Conservation (phyloP, 176 grass and related monocot species). For the Ensete ventricosum region DNA sequence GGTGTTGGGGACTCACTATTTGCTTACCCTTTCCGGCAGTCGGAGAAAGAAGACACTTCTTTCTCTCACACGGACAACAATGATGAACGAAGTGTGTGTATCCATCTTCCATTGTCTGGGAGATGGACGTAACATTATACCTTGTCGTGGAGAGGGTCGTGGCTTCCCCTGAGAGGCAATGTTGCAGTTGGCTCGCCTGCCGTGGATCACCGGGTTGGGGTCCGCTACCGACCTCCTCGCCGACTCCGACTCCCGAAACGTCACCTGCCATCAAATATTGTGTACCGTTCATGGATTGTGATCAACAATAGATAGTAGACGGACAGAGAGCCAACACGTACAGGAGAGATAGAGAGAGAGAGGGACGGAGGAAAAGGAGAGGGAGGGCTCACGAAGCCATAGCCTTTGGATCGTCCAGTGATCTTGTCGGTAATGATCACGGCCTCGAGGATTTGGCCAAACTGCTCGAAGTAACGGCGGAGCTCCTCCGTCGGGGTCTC, state of each 20-base stretch:
- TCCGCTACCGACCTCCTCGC: constrained; percentile 64
- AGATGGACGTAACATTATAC: constrained; percentile 18
- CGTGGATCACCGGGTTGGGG: constrained; percentile 79
- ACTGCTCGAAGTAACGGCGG: constrained; percentile 55
- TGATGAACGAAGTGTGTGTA: neutral
- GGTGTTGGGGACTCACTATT: too few relatives aligned
- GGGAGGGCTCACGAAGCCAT: constrained; percentile 72
- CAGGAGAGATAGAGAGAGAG: neutral
- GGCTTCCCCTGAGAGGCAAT: constrained; percentile 76
- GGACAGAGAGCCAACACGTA: neutral
- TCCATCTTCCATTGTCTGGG: neutral
- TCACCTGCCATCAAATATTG: constrained; percentile 41
- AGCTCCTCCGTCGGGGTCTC: constrained; percentile 71
- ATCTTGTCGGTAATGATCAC: constrained; percentile 80
- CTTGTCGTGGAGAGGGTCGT: constrained; percentile 42
- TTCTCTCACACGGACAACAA: neutral
- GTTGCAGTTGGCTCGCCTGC: constrained; percentile 95
- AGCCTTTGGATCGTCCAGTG: constrained; percentile 86
- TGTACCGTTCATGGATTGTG: too few relatives aligned
- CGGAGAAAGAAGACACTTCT: too few relatives aligned
- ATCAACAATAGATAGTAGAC: neutral
- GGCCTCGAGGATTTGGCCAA: constrained; percentile 93
- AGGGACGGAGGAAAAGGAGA: neutral
- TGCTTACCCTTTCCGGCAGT: too few relatives aligned
- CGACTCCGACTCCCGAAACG: constrained; percentile 63